These are phyloP conservation scores for Sporothrix euskadiensis DNA, from an alignment of 2,329 filamentous ascomycete genomes.

Conservation along the genomic window DNA sequence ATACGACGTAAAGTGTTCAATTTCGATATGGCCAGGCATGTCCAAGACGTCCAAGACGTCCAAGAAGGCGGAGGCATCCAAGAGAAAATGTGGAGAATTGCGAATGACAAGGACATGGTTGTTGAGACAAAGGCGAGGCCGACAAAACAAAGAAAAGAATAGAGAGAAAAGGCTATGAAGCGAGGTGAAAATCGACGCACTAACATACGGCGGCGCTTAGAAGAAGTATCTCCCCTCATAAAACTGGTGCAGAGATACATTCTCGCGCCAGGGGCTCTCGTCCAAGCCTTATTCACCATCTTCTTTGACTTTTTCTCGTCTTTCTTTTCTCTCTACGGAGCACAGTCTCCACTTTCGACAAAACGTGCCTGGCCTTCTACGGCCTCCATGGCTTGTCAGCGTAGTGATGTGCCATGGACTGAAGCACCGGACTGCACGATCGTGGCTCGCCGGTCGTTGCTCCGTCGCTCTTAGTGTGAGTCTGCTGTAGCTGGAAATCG, in stretches of 20 bases:
- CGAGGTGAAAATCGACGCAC: not conserved
- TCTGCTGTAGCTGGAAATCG: not conserved
- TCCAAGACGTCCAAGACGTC: not conserved
- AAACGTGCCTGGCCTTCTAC: not conserved
- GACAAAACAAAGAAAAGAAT: not conserved
- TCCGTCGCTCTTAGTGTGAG: not conserved
- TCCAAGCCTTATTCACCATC: constrained; percentile 9
- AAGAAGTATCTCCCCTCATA: not conserved
- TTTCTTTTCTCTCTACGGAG: not conserved
- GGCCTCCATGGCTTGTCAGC: not conserved
- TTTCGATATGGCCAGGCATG: not conserved
- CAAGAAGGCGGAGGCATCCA: not conserved
- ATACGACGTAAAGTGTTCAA: not conserved
- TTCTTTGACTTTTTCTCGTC: not conserved
- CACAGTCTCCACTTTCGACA: not conserved
- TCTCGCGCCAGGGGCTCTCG: not conserved
- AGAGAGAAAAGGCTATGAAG: not conserved
- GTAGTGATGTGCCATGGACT: not conserved
- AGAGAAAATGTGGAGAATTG: not conserved
- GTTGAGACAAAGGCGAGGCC: not conserved
- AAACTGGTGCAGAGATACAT: not conserved
- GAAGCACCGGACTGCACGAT: not conserved
- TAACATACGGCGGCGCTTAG: constrained; percentile 7
- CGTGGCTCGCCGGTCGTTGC: not conserved
- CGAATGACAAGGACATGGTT: not conserved